Evolutionary conservation across 805 yeast species (phyloP).

Genomic region (Saccharomyces paradoxus): DNA sequence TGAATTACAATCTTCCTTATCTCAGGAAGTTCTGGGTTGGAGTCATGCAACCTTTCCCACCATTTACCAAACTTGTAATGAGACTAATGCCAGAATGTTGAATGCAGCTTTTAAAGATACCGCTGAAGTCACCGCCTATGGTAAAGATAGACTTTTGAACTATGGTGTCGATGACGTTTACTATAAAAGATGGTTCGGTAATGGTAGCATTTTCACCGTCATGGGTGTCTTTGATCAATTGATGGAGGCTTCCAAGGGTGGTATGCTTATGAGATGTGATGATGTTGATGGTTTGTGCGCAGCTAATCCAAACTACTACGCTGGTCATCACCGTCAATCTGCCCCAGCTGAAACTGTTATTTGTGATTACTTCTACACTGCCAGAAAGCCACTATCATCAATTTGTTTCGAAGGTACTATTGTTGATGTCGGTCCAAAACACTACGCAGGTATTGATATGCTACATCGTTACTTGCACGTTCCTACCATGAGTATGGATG

Average conservation of each 20-base stretch:
- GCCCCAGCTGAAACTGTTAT: conserved; percentile 35
- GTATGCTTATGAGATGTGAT: conserved; percentile 34
- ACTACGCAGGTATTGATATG: conserved; percentile 32
- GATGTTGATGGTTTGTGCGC: conserved; percentile 33
- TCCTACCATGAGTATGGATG: conserved; percentile 25
- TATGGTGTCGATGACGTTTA: conserved; percentile 30
- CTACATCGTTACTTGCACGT: conserved; percentile 36
- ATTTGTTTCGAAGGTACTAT: conserved; percentile 33
- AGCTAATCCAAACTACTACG: conserved; percentile 27
- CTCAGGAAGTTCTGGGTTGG: conserved; percentile 6
- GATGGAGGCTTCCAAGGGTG: conserved; percentile 30
- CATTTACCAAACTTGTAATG: conserved; percentile 10
- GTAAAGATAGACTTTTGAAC: conserved; percentile 31
- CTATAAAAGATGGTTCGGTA: conserved; percentile 34
- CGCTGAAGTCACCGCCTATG: conserved; percentile 28
- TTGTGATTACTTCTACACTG: conserved; percentile 33
- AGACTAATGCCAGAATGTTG: conserved; percentile 8
- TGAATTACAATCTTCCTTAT: background rate
- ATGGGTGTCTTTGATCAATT: conserved; percentile 32
- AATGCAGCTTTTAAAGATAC: conserved; percentile 29
- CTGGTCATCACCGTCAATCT: conserved; percentile 35
- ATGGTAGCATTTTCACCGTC: conserved; percentile 31
- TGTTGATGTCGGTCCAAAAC: conserved; percentile 22
- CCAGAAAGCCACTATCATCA: conserved; percentile 28
- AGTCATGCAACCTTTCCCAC: conserved; percentile 8